Percentiles rank a stretch among this genome's conserved stretches.
phyloP scores from a whole-genome alignment of 1,139 yeast genomes.

The Taphrina deformans region DNA sequence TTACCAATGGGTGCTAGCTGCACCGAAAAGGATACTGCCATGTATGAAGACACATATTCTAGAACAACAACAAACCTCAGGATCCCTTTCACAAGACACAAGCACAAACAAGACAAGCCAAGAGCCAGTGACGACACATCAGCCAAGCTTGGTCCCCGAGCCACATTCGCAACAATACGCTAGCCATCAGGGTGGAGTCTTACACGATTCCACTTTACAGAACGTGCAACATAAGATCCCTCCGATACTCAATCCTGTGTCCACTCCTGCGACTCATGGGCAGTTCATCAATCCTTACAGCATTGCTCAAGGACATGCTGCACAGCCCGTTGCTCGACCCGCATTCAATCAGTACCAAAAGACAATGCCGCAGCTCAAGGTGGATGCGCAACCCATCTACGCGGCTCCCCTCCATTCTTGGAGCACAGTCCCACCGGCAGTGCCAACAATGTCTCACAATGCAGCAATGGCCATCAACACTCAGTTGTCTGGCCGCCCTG shows the following conservation, averaged over 20 bases:
- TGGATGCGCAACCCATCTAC: no score
- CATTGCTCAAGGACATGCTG: background rate
- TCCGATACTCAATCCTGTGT: background rate
- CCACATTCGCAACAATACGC: background rate
- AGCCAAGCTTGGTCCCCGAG: background rate
- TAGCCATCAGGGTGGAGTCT: background rate
- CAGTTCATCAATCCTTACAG: background rate
- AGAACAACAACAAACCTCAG: background rate
- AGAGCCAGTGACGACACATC: background rate
- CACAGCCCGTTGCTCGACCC: background rate
- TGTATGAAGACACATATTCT: conserved; percentile 8
- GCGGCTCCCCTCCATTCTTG: no score
- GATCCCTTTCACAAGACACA: background rate
- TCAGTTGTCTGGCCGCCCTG: background rate
- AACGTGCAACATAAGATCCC: background rate
- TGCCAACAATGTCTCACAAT: background rate
- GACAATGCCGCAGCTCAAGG: no score
- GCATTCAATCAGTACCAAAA: background rate
- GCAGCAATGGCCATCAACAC: background rate
- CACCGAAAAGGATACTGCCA: conserved; percentile 5
- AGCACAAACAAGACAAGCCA: background rate
- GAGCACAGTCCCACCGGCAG: no score
- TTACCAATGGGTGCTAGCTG: conserved; percentile 25
- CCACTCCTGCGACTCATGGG: background rate
- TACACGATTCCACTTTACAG: background rate